Evolutionary conservation across 2,329 filamentous ascomycete species (phyloP).

Genomic region (Cercospora beticola): DNA sequence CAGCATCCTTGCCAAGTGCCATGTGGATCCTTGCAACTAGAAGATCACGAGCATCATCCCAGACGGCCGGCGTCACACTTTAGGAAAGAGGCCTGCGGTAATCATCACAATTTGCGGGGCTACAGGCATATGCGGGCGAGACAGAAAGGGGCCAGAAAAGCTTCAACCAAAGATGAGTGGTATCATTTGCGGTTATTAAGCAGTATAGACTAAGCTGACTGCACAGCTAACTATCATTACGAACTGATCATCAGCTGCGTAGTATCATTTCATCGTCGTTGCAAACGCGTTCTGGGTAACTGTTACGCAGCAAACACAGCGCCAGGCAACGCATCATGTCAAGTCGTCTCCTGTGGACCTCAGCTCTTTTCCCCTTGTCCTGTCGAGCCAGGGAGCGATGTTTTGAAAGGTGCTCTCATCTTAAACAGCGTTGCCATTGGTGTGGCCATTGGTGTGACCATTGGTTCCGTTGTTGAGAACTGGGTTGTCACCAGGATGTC

Average conservation of each 20-base stretch:
- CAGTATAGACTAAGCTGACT: background rate
- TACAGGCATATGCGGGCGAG: background rate
- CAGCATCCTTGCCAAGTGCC: background rate
- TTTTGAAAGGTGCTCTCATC: background rate
- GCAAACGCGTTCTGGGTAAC: background rate
- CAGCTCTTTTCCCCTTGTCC: background rate
- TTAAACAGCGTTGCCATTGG: conserved; percentile 11
- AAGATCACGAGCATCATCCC: background rate
- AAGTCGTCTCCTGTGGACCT: background rate
- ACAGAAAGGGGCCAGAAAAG: background rate
- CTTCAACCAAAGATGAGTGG: background rate
- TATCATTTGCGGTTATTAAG: background rate
- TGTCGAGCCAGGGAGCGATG: background rate
- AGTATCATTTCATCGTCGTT: background rate
- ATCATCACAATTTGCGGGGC: background rate
- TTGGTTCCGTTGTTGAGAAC: conserved; percentile 27
- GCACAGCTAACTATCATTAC: background rate
- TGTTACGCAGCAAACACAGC: background rate
- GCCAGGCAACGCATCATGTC: background rate
- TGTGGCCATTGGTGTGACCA: conserved; percentile 22
- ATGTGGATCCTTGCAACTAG: background rate
- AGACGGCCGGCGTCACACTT: background rate
- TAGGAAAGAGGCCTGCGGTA: background rate
- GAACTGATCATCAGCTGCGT: background rate
- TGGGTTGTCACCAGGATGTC: conserved; percentile 4